Evolutionary conservation across 192 early-diverging fungal species (phyloP), one percentile per base, ranked within the genome.

Genomic region (Backusella mclennaniae): DNA sequence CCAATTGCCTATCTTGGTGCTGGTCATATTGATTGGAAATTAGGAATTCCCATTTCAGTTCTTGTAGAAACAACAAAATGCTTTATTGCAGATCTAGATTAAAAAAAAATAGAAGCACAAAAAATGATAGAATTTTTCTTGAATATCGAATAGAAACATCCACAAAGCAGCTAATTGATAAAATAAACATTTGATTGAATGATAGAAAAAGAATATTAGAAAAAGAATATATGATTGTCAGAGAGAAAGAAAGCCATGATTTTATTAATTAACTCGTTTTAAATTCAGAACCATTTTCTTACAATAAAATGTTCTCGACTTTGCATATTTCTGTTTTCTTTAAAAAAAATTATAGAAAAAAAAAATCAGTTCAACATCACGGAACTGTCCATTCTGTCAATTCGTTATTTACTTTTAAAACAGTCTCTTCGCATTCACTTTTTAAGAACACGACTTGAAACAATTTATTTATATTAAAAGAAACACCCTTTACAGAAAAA

Each of bases 1-100:
- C 85, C 88, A 6, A 80, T 96, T 7, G 79, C 93, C 21, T 94
- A 87, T 77, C 75, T 95, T n/a, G 95, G 95, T 29, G 94, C 90
- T 33, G 95, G 95, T 1, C 91, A 96, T 83, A 73, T 91, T 7
- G 95, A 96, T 75, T 96, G 90, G 89, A 96, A 96, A 82, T 82
- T 95, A 39, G 89, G 90, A 6, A 73, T 94, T 26, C 88, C 92
- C 26, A 80, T 91, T 1, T 73, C 86, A 12, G 66, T 39, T 19
- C 91, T 96, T 74, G 77, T 94, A 5, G 72, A 87, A 19, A 23
- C 74, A 19, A 67, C 74, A 31, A 41, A 66, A 11, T 75, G 74
- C n/a, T 21, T 66, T 15, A 33, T 75, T 42, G 66, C 63, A 31
- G 74, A 75, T 33, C 19, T 75, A 26, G 66, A 75, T 46, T 75